Base-by-base conservation (phyloP, 2,329 filamentous ascomycete species). In the Neofusicoccum laricinum region DNA sequence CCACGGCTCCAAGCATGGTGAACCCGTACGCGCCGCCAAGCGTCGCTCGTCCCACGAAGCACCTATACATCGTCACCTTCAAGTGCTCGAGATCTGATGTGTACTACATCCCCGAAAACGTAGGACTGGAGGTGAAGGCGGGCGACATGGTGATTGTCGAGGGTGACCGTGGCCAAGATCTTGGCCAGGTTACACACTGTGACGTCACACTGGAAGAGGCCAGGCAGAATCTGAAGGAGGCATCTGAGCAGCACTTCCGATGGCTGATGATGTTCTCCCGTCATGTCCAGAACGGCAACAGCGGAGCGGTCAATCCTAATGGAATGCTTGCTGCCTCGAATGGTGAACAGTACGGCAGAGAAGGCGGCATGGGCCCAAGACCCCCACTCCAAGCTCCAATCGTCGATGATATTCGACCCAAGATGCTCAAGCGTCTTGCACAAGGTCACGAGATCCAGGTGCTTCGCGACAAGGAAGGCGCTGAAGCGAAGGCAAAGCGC, bases 261-360 rank as follows among this genome's bases (percentile, higher is more conserved):
- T 98, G 94, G 92, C 84, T 99, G 61, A 97, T 98, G 90, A 95
- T 98, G 91, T 99, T 97, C 77, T 97, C 93, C 1, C 89, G 93
- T 6, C 63, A 66, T 14, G 55, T 65, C 34, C 62, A 66, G 50
- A 38, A 34, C 43, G 43, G 61, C 30, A 41, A 55, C 45, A 63
- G 55, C 19, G 36, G 40, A 21, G 58, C 53, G 6, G 84, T 86
- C 25, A 80, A 84, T 6, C 84, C 85, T 40, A 84, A 85, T 59
- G 87, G 89, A 32, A 81, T 88, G 61, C 84, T 89, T 77, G 84
- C 88, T 10, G 84, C 86, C 14, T 81, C 88, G 14, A 88, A 85
- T 69, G 84, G 86, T 50, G 80, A 88, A 66, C 86, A 88, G 67
- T 87, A 86, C 63, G 90, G 89, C 72, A 88, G 90, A 48, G 87